A percentile compares a stretch with the other conserved stretches of the same genome.
Conservation (phyloP, 257 asterid genomes). For the Salvia hispanica region DNA sequence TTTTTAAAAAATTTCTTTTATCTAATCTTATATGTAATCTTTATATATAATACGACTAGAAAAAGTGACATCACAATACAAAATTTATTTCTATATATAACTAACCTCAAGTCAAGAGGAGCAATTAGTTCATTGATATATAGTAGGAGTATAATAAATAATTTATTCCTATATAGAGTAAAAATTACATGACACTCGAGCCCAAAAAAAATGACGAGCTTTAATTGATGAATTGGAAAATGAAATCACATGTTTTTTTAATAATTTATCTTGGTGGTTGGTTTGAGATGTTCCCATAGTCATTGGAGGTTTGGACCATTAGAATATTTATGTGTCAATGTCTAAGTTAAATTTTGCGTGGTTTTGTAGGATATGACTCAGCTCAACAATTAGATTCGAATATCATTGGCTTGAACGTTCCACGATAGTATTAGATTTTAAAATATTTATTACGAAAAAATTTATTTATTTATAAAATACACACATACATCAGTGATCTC, state of each 20-base stretch:
- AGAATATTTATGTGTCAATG: slow-evolving; percentile 29
- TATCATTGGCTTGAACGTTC: not conserved
- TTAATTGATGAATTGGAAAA: not conserved
- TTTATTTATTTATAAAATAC: not conserved
- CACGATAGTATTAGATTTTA: not conserved
- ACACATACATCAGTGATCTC: too few relatives aligned
- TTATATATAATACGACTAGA: too few relatives aligned
- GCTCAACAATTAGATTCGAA: slow-evolving; percentile 15
- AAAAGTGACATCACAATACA: too few relatives aligned
- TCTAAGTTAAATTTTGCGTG: slow-evolving; percentile 11
- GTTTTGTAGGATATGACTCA: slow-evolving; percentile 33
- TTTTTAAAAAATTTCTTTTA: too few relatives aligned
- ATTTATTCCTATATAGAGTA: too few relatives aligned
- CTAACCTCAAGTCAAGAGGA: too few relatives aligned
- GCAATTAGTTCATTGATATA: too few relatives aligned
- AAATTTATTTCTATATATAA: too few relatives aligned
- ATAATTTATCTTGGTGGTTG: slow-evolving; percentile 2
- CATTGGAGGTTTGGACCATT: slow-evolving; percentile 36
- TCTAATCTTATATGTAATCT: too few relatives aligned
- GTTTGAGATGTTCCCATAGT: slow-evolving; percentile 31
- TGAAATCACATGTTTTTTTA: not conserved
- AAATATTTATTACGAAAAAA: not conserved
- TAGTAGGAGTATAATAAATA: too few relatives aligned
- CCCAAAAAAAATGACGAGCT: too few relatives aligned
- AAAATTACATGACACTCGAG: too few relatives aligned